phyloP scores from a whole-genome alignment of 2,329 filamentous ascomycete genomes.

The Monilinia vaccinii-corymbosi region DNA sequence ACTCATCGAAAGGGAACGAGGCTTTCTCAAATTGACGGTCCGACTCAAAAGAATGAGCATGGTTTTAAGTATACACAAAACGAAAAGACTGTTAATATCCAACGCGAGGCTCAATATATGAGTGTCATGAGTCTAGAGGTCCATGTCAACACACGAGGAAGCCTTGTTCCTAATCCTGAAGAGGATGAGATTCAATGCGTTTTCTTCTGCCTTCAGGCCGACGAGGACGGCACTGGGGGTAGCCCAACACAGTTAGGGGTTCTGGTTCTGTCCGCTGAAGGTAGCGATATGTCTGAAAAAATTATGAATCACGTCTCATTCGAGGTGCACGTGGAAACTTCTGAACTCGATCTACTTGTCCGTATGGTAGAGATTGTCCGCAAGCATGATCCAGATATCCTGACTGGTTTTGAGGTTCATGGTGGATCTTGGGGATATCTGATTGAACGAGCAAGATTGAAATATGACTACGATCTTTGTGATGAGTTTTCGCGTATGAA shows the following conservation, averaged over 20 bases:
- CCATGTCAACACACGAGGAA: conserved; percentile 78
- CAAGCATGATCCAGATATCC: conserved; percentile 75
- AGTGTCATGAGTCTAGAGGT: conserved; percentile 91
- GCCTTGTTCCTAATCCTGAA: conserved; percentile 78
- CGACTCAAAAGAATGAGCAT: conserved; percentile 73
- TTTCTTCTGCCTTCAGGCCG: conserved; percentile 82
- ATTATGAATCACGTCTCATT: conserved; percentile 53
- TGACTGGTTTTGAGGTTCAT: conserved; percentile 93
- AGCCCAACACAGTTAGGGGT: conserved; percentile 58
- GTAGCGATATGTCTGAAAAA: conserved; percentile 47
- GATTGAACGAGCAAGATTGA: conserved; percentile 76
- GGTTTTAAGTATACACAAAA: conserved; percentile 83
- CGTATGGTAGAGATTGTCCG: conserved; percentile 83
- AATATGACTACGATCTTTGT: conserved; percentile 85
- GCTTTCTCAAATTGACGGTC: conserved; percentile 79
- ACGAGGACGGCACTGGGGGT: conserved; percentile 48
- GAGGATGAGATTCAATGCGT: conserved; percentile 81
- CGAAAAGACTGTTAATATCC: conserved; percentile 62
- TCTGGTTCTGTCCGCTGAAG: conserved; percentile 54
- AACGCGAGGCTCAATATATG: conserved; percentile 89
- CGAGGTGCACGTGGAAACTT: conserved; percentile 63
- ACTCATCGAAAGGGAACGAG: conserved; percentile 25
- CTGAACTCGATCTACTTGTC: conserved; percentile 77
- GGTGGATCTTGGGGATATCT: conserved; percentile 92
- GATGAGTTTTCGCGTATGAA: conserved; percentile 89